These are phyloP conservation scores for Tetrahymena malaccensis DNA, from an alignment of 73 alveolate species.

Conservation along the genomic window DNA sequence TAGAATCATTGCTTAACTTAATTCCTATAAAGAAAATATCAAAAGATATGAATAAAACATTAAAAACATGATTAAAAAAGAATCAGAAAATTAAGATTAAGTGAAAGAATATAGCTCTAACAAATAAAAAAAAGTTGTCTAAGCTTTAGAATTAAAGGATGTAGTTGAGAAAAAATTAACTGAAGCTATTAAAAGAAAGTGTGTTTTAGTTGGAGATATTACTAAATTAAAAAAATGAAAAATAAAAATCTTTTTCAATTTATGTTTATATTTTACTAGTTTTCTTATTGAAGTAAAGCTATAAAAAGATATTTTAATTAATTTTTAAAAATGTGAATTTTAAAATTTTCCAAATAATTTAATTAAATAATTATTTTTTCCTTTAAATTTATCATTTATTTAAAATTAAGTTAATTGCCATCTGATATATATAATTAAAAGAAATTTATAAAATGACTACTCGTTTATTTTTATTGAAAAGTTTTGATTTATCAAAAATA, in stretches of 20 bases:
- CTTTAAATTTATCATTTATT: too few species aligned
- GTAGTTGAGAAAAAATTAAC: background rate
- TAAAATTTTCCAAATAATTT: too few species aligned
- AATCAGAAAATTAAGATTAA: background rate
- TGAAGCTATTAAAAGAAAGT: background rate
- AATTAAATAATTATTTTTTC: too few species aligned
- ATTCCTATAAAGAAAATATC: background rate
- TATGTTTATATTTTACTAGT: background rate
- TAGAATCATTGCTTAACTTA: background rate
- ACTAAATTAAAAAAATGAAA: background rate
- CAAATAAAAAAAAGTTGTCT: background rate
- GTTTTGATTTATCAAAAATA: too few species aligned
- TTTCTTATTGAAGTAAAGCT: background rate
- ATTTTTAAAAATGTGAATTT: too few species aligned
- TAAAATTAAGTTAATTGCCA: too few species aligned
- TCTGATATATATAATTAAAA: too few species aligned
- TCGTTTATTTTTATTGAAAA: too few species aligned
- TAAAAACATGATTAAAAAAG: background rate
- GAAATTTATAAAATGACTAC: too few species aligned
- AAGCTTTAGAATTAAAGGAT: background rate
- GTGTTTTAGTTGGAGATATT: background rate
- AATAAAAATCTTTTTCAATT: background rate
- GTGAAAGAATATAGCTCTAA: background rate
- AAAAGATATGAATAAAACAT: background rate
- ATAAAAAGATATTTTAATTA: background rate